These are phyloP conservation scores for Gynochthodes officinalis DNA, from an alignment of 257 asterid genomes.

Conservation along the genomic window DNA sequence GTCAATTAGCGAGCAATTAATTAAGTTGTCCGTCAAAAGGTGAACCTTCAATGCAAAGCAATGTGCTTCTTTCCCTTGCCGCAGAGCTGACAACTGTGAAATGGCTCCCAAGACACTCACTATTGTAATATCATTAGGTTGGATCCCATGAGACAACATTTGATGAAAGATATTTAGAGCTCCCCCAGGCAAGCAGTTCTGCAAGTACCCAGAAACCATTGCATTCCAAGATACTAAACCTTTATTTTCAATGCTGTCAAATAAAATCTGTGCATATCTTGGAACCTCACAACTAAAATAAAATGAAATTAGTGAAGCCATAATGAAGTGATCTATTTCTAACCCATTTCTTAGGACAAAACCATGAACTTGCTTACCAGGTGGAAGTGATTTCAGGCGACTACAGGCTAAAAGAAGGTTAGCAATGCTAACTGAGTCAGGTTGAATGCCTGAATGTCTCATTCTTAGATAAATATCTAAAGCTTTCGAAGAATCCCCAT, in stretches of 20 bases:
- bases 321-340: conserved; percentile 19
- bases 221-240: conserved; percentile 29
- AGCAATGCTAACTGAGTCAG: conserved; percentile 28
- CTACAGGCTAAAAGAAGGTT: conserved; percentile 30
- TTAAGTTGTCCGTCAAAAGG: conserved; percentile 21
- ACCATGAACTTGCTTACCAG: conserved; percentile 26
- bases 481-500: conserved; percentile 21
- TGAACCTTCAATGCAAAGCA: conserved; percentile 28
- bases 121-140: conserved; percentile 27
- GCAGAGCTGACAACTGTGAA: conserved; percentile 28
- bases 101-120: conserved; percentile 30
- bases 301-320: conserved; percentile 29
- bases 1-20: conserved; percentile 31
- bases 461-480: conserved; percentile 17
- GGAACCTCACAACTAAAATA: conserved; percentile 28
- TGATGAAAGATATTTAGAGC: conserved; percentile 23
- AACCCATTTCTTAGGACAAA: conserved; percentile 29
- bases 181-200: conserved; percentile 22
- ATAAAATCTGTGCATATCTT: conserved; percentile 17
- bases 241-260: conserved; percentile 10
- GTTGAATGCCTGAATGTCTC: conserved; percentile 23
- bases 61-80: conserved; percentile 32
- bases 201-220: conserved; percentile 32
- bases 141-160: conserved; percentile 21
- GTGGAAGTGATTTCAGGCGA: conserved; percentile 9